phyloP scores from a whole-genome alignment of 2,329 filamentous ascomycete species.

The Aureobasidium sp. region DNA sequence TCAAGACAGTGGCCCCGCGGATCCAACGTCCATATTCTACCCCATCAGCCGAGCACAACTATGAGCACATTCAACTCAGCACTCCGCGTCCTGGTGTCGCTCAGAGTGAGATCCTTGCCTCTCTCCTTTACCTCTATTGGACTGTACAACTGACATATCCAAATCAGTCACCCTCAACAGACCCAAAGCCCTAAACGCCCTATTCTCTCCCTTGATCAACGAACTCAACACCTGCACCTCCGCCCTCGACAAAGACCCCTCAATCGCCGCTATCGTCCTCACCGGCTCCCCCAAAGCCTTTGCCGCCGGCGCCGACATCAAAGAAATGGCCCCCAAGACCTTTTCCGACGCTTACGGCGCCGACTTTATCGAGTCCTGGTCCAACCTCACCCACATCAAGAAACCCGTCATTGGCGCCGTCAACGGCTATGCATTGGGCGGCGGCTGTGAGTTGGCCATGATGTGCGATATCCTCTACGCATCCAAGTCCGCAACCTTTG shows the following conservation, averaged over 20 bases:
- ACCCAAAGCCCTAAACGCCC: slow-evolving; percentile 89
- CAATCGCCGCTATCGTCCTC: slow-evolving; percentile 68
- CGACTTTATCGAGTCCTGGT: slow-evolving; percentile 96
- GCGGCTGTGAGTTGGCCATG: slow-evolving; percentile 92
- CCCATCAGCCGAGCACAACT: slow-evolving; percentile 2
- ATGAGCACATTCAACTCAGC: slow-evolving; percentile 23
- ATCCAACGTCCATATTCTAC: background rate
- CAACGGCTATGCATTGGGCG: slow-evolving; percentile 87
- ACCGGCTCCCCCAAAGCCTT: slow-evolving; percentile 88
- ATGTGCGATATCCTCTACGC: slow-evolving; percentile 97
- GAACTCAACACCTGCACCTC: slow-evolving; percentile 77
- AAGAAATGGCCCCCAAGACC: slow-evolving; percentile 91
- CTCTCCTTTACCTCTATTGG: too few relatives aligned
- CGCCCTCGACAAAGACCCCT: slow-evolving; percentile 59
- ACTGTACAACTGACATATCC: background rate
- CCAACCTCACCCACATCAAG: slow-evolving; percentile 71
- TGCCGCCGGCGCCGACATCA: slow-evolving; percentile 95
- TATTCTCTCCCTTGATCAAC: slow-evolving; percentile 79
- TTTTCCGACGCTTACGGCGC: slow-evolving; percentile 80
- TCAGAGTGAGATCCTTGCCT: too few relatives aligned
- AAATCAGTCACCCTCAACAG: slow-evolving; percentile 59
- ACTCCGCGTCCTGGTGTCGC: slow-evolving; percentile 27
- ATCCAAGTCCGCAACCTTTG: slow-evolving; percentile 77
- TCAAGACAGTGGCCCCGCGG: background rate
- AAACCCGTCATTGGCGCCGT: slow-evolving; percentile 93